Conservation (phyloP, 768 basidiomycete genomes). For the Suillus bovinus region DNA sequence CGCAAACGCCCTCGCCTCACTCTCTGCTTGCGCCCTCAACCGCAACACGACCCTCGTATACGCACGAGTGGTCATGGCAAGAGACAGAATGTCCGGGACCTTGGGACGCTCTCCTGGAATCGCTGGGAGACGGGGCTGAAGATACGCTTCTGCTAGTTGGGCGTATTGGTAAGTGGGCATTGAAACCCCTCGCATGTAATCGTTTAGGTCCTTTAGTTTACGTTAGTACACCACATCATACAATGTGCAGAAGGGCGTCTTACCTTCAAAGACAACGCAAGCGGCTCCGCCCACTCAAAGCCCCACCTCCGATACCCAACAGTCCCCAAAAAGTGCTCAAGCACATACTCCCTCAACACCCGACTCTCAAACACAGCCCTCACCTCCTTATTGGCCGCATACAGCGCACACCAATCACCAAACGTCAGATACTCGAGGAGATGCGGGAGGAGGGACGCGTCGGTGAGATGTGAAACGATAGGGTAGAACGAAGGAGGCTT, state of each 20-base stretch:
- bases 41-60: conserved; percentile 82
- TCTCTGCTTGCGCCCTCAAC: conserved; percentile 78
- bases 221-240: conserved; percentile 10
- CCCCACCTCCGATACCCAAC: conserved; percentile 76
- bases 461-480: conserved; percentile 54
- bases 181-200: conserved; percentile 79
- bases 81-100: conserved; percentile 44
- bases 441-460: conserved; percentile 50
- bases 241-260: conserved; percentile 19
- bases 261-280: conserved; percentile 64
- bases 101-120: conserved; percentile 39
- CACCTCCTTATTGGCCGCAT: conserved; percentile 54
- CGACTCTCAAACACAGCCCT: conserved; percentile 50
- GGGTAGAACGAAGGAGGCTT: conserved; percentile 43
- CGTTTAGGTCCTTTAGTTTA: conserved; percentile 63
- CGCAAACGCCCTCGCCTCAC: conserved; percentile 36
- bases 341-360: conserved; percentile 57
- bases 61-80: conserved; percentile 66
- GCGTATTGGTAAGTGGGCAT: conserved; percentile 75
- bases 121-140: conserved; percentile 43
- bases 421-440: conserved; percentile 69
- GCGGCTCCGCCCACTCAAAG: conserved; percentile 54
- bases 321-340: conserved; percentile 68
- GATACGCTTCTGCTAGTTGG: conserved; percentile 54
- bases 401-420: conserved; percentile 67